Percentiles rank a stretch among this genome's conserved stretches.
phyloP scores from a whole-genome alignment of 176 grass and related monocot species.

The Coix lacrymajobi region DNA sequence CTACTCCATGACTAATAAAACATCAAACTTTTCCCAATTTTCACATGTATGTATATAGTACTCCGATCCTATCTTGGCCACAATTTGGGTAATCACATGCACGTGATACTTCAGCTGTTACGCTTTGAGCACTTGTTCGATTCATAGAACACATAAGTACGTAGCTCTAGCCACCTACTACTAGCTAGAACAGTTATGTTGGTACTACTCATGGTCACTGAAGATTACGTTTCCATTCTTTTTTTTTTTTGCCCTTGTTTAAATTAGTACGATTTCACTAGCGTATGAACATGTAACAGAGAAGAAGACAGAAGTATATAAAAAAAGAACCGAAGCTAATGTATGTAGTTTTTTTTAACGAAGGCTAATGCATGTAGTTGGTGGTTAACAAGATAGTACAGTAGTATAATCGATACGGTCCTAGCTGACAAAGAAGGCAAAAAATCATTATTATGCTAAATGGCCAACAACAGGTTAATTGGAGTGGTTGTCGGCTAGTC shows the following conservation, averaged over 20 bases:
- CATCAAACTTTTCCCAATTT: neutral
- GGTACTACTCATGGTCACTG: neutral
- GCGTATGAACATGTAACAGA: neutral
- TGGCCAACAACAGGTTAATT: neutral
- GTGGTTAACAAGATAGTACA: neutral
- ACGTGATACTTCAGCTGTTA: neutral
- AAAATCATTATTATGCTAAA: neutral
- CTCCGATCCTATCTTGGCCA: neutral
- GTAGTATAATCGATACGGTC: too few species aligned
- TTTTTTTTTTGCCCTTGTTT: neutral
- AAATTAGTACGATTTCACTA: neutral
- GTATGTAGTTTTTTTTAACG: too few species aligned
- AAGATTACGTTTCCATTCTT: neutral
- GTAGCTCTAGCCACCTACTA: neutral
- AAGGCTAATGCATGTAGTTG: neutral
- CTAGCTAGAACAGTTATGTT: neutral
- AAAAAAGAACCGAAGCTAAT: neutral
- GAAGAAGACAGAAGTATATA: neutral
- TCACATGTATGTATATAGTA: neutral
- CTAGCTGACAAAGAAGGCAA: neutral
- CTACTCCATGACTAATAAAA: neutral
- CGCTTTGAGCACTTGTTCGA: neutral
- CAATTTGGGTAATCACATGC: too few species aligned
- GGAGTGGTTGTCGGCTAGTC: conserved; percentile 16
- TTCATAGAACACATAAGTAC: neutral